These are phyloP conservation scores for Leptographium wingfieldii DNA, from an alignment of 2,329 filamentous ascomycete genomes.

Conservation along the genomic window DNA sequence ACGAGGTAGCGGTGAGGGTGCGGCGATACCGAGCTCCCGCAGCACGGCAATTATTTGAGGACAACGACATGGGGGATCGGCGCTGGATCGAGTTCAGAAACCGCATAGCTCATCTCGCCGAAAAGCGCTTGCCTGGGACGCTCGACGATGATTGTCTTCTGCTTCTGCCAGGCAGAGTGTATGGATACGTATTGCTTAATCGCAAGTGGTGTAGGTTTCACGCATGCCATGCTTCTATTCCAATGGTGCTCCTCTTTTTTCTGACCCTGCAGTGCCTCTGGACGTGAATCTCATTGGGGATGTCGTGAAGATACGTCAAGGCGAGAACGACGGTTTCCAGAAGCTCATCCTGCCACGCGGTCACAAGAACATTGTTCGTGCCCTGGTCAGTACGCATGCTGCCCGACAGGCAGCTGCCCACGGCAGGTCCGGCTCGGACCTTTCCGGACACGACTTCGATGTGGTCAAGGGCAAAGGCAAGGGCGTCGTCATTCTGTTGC, in stretches of 20 bases:
- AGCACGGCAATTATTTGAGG: not conserved
- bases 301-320: not conserved
- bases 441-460: not conserved
- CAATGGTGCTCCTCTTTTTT: not conserved
- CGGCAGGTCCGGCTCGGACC: not conserved
- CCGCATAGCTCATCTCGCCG: not conserved
- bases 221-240: too few species aligned
- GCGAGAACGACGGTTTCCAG: not conserved
- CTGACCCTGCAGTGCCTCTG: not conserved
- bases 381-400: not conserved
- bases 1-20: too few species aligned
- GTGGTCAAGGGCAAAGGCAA: not conserved
- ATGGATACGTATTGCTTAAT: not conserved
- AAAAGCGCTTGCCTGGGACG: not conserved
- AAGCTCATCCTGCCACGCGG: not conserved
- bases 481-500: slow-evolving; percentile 3
- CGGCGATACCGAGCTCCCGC: too few species aligned
- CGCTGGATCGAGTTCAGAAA: not conserved
- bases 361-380: not conserved
- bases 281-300: not conserved
- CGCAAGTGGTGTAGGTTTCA: not conserved
- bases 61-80: not conserved
- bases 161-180: not conserved
- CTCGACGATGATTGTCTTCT: not conserved
- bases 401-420: not conserved